Evolutionary conservation across 164 flowering plant genomes (phyloP).

Genomic region (Liquidambar formosana): DNA sequence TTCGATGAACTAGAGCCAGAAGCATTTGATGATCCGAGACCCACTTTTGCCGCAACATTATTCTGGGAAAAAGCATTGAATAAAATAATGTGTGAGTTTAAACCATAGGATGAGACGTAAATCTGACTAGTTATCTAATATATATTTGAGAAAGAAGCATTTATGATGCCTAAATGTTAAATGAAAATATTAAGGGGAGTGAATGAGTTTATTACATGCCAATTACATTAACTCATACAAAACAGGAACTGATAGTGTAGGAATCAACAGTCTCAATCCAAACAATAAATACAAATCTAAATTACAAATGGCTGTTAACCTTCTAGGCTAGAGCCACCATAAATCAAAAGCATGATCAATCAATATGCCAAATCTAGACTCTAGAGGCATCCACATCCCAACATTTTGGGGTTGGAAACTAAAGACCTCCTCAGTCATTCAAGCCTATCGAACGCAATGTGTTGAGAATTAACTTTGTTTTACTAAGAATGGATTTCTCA

Average conservation of each 20-base stretch:
- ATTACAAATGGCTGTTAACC: background rate
- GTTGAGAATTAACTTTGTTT: background rate
- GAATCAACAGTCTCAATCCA: background rate
- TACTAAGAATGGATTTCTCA: background rate
- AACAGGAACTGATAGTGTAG: background rate
- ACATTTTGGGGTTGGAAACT: background rate
- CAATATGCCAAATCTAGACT: background rate
- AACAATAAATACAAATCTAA: no score
- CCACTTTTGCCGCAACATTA: constrained; percentile 19
- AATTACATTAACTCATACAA: background rate
- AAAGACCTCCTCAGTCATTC: background rate
- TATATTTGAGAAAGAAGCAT: background rate
- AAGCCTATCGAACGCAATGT: background rate
- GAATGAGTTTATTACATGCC: background rate
- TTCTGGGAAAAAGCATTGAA: constrained; percentile 29
- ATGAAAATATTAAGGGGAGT: background rate
- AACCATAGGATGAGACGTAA: background rate
- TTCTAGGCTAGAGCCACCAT: background rate
- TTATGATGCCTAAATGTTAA: no score
- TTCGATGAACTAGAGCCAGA: constrained; percentile 51
- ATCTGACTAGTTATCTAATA: background rate
- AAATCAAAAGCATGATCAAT: background rate
- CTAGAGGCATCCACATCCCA: background rate
- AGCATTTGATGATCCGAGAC: constrained; percentile 35
- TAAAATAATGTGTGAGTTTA: background rate